These are phyloP conservation scores for Platanthera zijinensis DNA, from an alignment of 106 monocot genomes.

Conservation along the genomic window DNA sequence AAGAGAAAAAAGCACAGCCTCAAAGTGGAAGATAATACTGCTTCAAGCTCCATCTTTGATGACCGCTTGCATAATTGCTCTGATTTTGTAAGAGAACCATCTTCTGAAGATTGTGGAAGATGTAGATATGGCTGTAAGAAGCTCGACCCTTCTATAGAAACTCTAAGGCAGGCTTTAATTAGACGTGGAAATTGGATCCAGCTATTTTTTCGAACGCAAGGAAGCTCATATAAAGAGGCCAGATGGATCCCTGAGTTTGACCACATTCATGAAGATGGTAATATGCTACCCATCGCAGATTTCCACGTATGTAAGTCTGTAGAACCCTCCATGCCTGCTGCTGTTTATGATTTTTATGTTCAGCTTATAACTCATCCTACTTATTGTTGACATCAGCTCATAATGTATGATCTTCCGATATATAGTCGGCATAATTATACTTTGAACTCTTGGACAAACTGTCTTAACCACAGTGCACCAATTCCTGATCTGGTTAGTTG, in stretches of 20 bases:
- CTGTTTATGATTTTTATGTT: background rate
- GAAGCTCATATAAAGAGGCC: constrained; percentile 8
- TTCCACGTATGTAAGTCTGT: constrained; percentile 90
- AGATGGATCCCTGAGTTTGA: constrained; percentile 53
- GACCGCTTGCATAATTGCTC: constrained; percentile 6
- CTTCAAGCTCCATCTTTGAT: background rate
- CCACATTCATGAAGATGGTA: constrained; percentile 51
- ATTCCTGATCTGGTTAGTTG: constrained; percentile 50
- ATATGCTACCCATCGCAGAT: constrained; percentile 21
- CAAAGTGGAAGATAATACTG: constrained; percentile 7
- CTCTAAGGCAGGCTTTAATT: constrained; percentile 19
- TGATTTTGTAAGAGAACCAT: background rate
- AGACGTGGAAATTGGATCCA: constrained; percentile 49
- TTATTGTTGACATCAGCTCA: constrained; percentile 39
- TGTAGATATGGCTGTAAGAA: constrained; percentile 33
- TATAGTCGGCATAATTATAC: constrained; percentile 58
- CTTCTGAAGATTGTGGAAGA: constrained; percentile 1
- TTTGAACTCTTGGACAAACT: constrained; percentile 39
- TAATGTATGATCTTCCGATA: constrained; percentile 54
- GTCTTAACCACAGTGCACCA: constrained; percentile 31
- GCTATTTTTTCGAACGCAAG: constrained; percentile 7
- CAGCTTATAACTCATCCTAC: background rate
- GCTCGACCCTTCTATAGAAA: constrained; percentile 16
- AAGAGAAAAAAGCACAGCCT: constrained; percentile 1
- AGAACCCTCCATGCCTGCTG: constrained; percentile 4